phyloP scores from a whole-genome alignment of 805 yeast genomes.

The Zygotorulaspora danielsina region DNA sequence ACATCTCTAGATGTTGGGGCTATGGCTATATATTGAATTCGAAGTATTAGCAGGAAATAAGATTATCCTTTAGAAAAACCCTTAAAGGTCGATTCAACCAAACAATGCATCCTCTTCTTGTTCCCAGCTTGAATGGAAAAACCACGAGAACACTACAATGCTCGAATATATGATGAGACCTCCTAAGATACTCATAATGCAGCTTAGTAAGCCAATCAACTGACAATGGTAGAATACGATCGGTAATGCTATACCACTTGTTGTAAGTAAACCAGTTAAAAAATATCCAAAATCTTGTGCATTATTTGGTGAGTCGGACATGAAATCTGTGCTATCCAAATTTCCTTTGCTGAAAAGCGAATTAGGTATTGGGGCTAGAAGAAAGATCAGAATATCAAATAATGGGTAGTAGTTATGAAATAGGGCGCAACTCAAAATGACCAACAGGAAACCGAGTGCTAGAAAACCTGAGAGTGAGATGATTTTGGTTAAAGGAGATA shows the following conservation, averaged over 20 bases:
- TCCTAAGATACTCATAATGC: constrained; percentile 72
- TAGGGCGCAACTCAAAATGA: constrained; percentile 82
- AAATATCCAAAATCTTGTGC: constrained; percentile 79
- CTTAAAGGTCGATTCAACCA: constrained; percentile 23
- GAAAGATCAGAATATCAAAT: constrained; percentile 61
- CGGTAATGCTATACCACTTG: constrained; percentile 74
- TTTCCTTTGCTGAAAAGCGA: constrained; percentile 48
- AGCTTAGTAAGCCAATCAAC: constrained; percentile 65
- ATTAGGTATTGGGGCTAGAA: constrained; percentile 70
- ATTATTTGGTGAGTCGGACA: constrained; percentile 47
- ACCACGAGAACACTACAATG: constrained; percentile 74
- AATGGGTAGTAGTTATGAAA: constrained; percentile 91
- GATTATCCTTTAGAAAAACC: too few species aligned
- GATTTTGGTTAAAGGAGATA: constrained; percentile 35
- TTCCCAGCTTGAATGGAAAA: constrained; percentile 46
- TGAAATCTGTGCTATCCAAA: constrained; percentile 51
- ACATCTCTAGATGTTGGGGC: too few species aligned
- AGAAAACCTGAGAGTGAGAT: constrained; percentile 45
- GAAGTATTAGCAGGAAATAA: too few species aligned
- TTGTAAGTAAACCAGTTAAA: constrained; percentile 67
- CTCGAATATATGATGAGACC: constrained; percentile 82
- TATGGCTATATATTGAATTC: too few species aligned
- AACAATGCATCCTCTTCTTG: constrained; percentile 42
- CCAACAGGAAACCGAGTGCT: constrained; percentile 85
- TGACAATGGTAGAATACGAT: constrained; percentile 70